Conservation (phyloP, 331 rosid species). For the Quercus lobata region DNA sequence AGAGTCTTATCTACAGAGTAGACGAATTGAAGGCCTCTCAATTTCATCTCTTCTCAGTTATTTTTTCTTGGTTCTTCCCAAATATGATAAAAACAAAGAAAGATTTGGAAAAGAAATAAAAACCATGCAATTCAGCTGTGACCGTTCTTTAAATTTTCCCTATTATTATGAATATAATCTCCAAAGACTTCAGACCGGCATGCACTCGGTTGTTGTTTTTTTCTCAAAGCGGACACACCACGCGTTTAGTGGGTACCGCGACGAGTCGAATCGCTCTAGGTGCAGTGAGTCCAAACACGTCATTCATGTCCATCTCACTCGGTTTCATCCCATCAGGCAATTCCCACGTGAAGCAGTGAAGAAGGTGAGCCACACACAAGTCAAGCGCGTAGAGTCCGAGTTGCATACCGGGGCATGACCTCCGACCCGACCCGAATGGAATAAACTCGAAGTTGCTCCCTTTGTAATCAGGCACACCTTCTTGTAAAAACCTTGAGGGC, state of each 20-base stretch:
- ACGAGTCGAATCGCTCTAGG: slow-evolving; percentile 76
- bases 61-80: background rate
- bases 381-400: slow-evolving; percentile 75
- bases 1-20: slow-evolving; percentile 12
- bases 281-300: slow-evolving; percentile 87
- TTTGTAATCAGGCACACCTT: slow-evolving; percentile 62
- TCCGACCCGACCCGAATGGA: slow-evolving; percentile 92
- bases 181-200: background rate
- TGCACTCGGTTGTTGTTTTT: background rate
- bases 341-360: slow-evolving; percentile 91
- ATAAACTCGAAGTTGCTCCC: slow-evolving; percentile 86
- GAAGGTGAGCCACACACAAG: slow-evolving; percentile 66
- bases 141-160: background rate
- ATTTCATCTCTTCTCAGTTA: slow-evolving; percentile 4
- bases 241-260: slow-evolving; percentile 66
- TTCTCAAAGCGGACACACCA: slow-evolving; percentile 33
- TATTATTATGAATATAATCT: background rate
- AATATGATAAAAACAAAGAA: background rate
- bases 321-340: slow-evolving; percentile 87
- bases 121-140: background rate
- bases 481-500: slow-evolving; percentile 49
- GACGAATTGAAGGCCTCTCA: slow-evolving; percentile 2
- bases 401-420: slow-evolving; percentile 96
- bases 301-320: slow-evolving; percentile 69
- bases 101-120: background rate